A percentile compares a stretch with the other conserved stretches of the same genome.
Evolutionary conservation across 169 alveolate genomes (phyloP).

Genomic region (Plasmodium cynomolgi): DNA sequence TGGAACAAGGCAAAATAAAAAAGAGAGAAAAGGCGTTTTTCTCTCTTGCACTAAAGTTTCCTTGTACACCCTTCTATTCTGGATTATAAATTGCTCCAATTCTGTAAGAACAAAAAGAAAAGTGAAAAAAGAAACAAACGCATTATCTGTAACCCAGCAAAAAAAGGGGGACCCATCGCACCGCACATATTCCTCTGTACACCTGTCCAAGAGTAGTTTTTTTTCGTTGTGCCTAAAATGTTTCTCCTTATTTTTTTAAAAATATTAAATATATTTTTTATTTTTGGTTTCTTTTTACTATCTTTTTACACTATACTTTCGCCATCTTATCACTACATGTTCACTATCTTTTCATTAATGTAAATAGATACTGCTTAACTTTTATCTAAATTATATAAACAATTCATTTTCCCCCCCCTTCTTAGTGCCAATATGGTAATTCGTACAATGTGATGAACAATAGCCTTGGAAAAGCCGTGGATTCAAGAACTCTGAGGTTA

Average conservation of each 20-base stretch:
- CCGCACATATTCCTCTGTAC: neutral
- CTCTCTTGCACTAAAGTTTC: neutral
- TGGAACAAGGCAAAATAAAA: neutral
- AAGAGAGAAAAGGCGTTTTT: neutral
- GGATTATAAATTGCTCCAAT: neutral
- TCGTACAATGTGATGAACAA: neutral
- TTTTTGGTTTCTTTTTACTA: neutral
- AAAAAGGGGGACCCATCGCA: neutral
- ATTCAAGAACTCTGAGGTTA: neutral
- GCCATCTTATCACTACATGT: neutral
- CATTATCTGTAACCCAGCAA: neutral
- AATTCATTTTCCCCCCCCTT: neutral
- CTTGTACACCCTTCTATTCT: neutral
- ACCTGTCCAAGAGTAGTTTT: neutral
- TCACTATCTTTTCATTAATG: neutral
- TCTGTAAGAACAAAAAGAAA: neutral
- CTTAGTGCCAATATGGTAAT: neutral
- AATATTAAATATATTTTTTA: neutral
- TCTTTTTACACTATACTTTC: too few species aligned
- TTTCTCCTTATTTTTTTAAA: neutral
- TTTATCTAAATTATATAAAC: neutral
- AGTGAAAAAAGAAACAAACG: neutral
- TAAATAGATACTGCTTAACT: neutral
- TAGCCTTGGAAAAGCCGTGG: neutral
- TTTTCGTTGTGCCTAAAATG: neutral